Conservation (phyloP, 2,329 filamentous ascomycete genomes). For the Lasiodiplodia gonubiensis region DNA sequence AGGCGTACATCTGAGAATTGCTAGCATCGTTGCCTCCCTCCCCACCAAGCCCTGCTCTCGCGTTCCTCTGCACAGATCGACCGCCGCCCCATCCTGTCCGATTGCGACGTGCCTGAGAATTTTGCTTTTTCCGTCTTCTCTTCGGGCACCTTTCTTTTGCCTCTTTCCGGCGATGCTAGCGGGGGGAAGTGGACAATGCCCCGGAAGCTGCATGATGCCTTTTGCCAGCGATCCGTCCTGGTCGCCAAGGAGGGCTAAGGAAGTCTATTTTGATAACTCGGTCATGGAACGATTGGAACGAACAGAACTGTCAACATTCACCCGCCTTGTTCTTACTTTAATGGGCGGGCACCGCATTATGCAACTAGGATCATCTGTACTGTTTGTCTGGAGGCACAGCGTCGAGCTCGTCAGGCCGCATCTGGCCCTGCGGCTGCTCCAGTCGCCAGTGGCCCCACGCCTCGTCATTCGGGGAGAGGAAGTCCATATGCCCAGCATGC, state of each 20-base stretch:
- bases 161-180: background rate
- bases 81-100: background rate
- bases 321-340: background rate
- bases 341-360: background rate
- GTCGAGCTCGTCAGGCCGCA: conserved; percentile 2
- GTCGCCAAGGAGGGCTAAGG: conserved; percentile 6
- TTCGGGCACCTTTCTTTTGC: background rate
- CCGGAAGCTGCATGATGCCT: conserved; percentile 12
- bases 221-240: background rate
- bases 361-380: conserved; percentile 1
- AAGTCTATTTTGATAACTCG: conserved; percentile 23
- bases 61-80: background rate
- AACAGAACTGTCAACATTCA: background rate
- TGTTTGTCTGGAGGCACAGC: conserved; percentile 7
- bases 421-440: conserved; percentile 12
- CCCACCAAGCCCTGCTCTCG: background rate
- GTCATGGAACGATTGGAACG: background rate
- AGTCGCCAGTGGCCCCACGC: conserved; percentile 7
- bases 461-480: conserved; percentile 6
- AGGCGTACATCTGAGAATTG: conserved; percentile 14
- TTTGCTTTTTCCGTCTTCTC: background rate
- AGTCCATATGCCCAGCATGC: conserved; percentile 5
- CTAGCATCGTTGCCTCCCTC: conserved; percentile 16
- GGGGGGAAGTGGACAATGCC: background rate
- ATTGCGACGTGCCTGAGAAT: background rate